Percentiles rank a stretch among this genome's conserved stretches.
Conservation (phyloP, 257 asterid genomes). For the Solanum acaule region DNA sequence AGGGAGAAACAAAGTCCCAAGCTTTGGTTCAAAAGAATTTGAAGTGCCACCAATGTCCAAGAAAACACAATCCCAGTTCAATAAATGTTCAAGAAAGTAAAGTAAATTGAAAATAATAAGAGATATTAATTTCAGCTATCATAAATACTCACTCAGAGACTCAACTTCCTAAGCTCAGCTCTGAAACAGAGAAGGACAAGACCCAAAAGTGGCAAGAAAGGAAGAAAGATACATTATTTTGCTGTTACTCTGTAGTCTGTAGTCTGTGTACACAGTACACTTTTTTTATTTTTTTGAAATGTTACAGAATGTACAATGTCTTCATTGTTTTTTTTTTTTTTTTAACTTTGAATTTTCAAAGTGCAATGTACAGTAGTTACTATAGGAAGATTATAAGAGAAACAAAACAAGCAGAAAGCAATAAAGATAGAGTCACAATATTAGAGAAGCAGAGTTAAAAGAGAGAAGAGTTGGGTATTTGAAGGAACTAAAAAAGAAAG, state of each 20-base stretch:
- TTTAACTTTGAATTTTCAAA: not conserved
- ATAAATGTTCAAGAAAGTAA: constrained; percentile 8
- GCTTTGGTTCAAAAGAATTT: not conserved
- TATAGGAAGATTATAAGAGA: not conserved
- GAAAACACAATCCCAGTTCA: constrained; percentile 16
- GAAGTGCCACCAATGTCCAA: not conserved
- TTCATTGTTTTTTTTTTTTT: not conserved
- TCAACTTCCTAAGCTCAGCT: not conserved
- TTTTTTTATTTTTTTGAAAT: not conserved
- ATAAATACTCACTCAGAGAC: constrained; percentile 8
- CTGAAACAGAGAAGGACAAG: constrained; percentile 16
- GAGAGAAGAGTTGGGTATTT: not conserved
- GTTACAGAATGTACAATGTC: not conserved
- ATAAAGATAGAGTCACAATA: constrained; percentile 17
- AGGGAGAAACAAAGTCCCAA: not conserved
- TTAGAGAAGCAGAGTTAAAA: constrained; percentile 1
- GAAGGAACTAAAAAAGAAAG: constrained; percentile 35
- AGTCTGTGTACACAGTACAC: not conserved
- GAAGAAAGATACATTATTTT: constrained; percentile 19
- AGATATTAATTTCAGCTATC: constrained; percentile 11
- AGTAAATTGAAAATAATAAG: constrained; percentile 2
- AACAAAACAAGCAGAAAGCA: constrained; percentile 1
- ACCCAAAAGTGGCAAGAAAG: not conserved
- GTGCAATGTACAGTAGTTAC: not conserved
- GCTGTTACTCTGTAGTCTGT: not conserved